phyloP scores from a whole-genome alignment of 768 basidiomycete genomes.

The Clitopilus passeckerianus region DNA sequence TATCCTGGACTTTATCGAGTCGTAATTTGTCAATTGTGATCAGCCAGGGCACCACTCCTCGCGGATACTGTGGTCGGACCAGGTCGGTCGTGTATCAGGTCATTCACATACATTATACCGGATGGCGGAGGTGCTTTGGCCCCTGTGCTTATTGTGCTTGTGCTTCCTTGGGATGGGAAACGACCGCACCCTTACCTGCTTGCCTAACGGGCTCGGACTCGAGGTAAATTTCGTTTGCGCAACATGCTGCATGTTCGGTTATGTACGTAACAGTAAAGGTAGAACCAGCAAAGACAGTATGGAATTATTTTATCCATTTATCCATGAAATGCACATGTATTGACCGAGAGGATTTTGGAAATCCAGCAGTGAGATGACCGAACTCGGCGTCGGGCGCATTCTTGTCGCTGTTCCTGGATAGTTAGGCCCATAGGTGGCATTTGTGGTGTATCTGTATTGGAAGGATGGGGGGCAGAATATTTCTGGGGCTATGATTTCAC shows the following conservation, averaged over 20 bases:
- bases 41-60: background rate
- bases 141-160: background rate
- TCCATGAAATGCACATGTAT: background rate
- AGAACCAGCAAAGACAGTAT: background rate
- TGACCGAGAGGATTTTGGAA: background rate
- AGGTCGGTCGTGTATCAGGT: background rate
- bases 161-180: background rate
- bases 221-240: background rate
- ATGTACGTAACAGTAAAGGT: background rate
- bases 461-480: background rate
- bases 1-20: background rate
- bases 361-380: background rate
- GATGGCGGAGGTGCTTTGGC: background rate
- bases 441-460: background rate
- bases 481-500: background rate
- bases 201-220: background rate
- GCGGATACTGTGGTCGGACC: background rate
- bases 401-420: background rate
- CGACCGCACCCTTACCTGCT: background rate
- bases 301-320: background rate
- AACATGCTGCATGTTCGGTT: background rate
- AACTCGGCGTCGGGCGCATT: background rate
- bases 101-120: background rate
- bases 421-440: background rate
- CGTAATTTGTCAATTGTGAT: background rate